Conservation (phyloP, 805 yeast genomes). For the Blastobotrys terrestris region DNA sequence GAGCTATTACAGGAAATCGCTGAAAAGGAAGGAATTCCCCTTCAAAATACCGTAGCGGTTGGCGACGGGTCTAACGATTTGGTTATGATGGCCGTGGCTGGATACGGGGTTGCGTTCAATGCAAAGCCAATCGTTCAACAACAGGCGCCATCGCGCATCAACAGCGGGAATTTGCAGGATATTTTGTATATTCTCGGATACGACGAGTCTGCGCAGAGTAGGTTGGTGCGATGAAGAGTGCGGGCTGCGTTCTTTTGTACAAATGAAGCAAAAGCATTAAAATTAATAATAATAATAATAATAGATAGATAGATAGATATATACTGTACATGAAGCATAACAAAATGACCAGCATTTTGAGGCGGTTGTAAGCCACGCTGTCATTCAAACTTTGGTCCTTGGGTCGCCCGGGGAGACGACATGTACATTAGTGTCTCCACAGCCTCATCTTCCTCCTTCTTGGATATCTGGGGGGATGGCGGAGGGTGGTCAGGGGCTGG, state of each 20-base stretch:
- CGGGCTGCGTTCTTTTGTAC: too few relatives aligned
- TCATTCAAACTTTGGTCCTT: not conserved
- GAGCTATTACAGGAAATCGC: constrained; percentile 50
- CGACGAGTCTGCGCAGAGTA: constrained; percentile 16
- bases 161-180: constrained; percentile 67
- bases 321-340: not conserved
- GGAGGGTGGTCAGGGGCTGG: constrained; percentile 3
- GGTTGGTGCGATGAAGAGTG: not conserved
- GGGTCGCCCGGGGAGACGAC: constrained; percentile 12
- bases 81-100: constrained; percentile 86
- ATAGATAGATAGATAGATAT: not conserved
- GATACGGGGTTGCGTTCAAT: constrained; percentile 94
- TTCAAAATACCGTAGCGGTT: constrained; percentile 61
- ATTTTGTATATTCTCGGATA: constrained; percentile 72
- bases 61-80: constrained; percentile 98
- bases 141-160: constrained; percentile 76
- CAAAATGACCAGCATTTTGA: not conserved
- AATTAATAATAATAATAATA: not conserved
- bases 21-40: constrained; percentile 24
- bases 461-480: not conserved
- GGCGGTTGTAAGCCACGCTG: constrained; percentile 1
- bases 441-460: constrained; percentile 15
- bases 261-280: too few relatives aligned
- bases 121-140: constrained; percentile 91
- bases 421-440: constrained; percentile 15